These are phyloP conservation scores for Aspergillus cavernicola DNA, from an alignment of 495 filamentous ascomycete genomes.

Conservation along the genomic window DNA sequence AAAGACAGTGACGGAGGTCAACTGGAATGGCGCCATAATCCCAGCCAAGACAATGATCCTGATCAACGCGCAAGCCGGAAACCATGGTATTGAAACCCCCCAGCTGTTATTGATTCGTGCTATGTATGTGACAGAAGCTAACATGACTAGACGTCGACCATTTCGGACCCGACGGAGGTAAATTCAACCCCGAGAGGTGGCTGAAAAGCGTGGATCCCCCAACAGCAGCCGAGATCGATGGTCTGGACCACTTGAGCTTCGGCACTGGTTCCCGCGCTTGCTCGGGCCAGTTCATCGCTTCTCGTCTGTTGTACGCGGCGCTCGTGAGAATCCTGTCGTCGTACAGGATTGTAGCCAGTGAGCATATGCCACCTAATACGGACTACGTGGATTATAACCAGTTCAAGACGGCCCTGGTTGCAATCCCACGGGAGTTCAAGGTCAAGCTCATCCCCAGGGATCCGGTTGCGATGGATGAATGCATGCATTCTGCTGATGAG, in stretches of 20 bases:
- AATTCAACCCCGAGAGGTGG: slow-evolving; percentile 54
- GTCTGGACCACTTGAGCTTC: slow-evolving; percentile 48
- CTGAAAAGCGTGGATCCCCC: slow-evolving; percentile 36
- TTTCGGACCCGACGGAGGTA: slow-evolving; percentile 45
- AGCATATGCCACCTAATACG: slow-evolving; percentile 47
- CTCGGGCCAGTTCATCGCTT: slow-evolving; percentile 49
- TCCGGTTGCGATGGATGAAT: slow-evolving; percentile 23
- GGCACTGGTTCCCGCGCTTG: slow-evolving; percentile 53
- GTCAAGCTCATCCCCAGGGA: slow-evolving; percentile 49
- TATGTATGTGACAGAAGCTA: too few relatives aligned
- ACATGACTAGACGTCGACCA: slow-evolving; percentile 41
- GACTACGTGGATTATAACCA: slow-evolving; percentile 58
- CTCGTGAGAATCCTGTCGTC: slow-evolving; percentile 44
- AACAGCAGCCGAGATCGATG: slow-evolving; percentile 29
- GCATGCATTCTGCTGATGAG: slow-evolving; percentile 32
- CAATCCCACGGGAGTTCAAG: slow-evolving; percentile 52
- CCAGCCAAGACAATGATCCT: slow-evolving; percentile 53
- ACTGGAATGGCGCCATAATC: slow-evolving; percentile 54
- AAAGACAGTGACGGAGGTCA: slow-evolving; percentile 48
- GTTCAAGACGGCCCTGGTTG: slow-evolving; percentile 52
- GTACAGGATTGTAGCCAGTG: slow-evolving; percentile 50
- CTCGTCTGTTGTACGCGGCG: slow-evolving; percentile 46
- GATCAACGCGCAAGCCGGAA: slow-evolving; percentile 56
- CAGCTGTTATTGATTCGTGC: too few relatives aligned
- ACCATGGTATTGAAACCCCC: slow-evolving; percentile 52